These are phyloP conservation scores for Rosa chinensis DNA, from an alignment of 306 rosid genomes.

Conservation along the genomic window DNA sequence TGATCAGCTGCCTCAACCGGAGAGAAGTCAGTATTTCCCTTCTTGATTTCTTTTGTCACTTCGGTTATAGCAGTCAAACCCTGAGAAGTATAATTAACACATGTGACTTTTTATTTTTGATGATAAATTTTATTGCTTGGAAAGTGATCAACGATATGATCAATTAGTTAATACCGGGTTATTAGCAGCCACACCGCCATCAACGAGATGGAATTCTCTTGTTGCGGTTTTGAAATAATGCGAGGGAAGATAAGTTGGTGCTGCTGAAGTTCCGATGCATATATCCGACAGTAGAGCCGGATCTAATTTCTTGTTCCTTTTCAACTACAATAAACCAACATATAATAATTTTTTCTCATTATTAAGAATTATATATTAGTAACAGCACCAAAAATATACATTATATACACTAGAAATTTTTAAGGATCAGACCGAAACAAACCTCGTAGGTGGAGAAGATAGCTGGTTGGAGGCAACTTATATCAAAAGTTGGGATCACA, in stretches of 20 bases:
- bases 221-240: background rate
- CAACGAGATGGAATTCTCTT: background rate
- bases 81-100: background rate
- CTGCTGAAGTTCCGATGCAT: constrained; percentile 15
- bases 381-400: background rate
- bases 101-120: background rate
- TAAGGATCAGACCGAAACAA: background rate
- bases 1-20: background rate
- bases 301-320: background rate
- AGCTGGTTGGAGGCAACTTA: background rate
- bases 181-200: constrained; percentile 11
- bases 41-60: constrained; percentile 5
- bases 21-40: background rate
- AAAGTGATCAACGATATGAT: background rate
- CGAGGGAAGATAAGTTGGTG: constrained; percentile 3
- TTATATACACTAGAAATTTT: background rate
- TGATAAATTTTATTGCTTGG: background rate
- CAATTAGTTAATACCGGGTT: background rate
- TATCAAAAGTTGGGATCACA: constrained; percentile 6
- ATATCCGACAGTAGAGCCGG: background rate
- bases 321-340: background rate
- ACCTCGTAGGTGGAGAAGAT: constrained; percentile 14
- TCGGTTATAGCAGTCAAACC: background rate
- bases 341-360: background rate
- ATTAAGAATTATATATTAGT: background rate